phyloP scores from a whole-genome alignment of 2,329 filamentous ascomycete genomes.

The Epichloe gansuensis region DNA sequence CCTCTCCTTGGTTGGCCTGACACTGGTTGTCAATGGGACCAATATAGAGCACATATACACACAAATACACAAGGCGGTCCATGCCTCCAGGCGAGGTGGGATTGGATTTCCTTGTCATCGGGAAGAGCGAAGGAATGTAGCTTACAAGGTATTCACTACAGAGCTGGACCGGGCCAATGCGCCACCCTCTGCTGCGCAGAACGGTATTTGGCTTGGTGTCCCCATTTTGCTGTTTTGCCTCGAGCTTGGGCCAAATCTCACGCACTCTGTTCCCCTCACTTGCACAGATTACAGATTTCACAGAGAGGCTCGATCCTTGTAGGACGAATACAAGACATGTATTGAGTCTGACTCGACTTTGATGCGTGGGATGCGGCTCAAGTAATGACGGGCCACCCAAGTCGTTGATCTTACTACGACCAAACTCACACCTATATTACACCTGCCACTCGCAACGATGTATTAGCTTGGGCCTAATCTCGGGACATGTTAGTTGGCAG shows the following conservation, averaged over 20 bases:
- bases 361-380: background rate
- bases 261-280: background rate
- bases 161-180: conserved; percentile 16
- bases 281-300: too few relatives aligned
- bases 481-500: background rate
- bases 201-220: background rate
- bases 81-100: conserved; percentile 6
- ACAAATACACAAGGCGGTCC: background rate
- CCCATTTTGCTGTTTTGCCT: conserved; percentile 4
- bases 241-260: background rate
- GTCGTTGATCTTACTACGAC: conserved; percentile 16
- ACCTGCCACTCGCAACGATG: background rate
- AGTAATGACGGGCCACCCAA: conserved; percentile 3
- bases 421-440: background rate
- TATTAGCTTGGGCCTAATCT: background rate
- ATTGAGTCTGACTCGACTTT: background rate
- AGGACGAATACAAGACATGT: background rate
- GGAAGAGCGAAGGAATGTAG: conserved; percentile 19
- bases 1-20: conserved; percentile 20
- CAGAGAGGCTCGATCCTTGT: background rate
- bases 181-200: conserved; percentile 21
- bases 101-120: background rate
- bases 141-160: conserved; percentile 14
- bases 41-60: conserved; percentile 9
- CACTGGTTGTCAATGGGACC: conserved; percentile 34